These are phyloP conservation scores for Syncephalastrum sp. DNA, from an alignment of 371 early-diverging fungal species.

Conservation along the genomic window DNA sequence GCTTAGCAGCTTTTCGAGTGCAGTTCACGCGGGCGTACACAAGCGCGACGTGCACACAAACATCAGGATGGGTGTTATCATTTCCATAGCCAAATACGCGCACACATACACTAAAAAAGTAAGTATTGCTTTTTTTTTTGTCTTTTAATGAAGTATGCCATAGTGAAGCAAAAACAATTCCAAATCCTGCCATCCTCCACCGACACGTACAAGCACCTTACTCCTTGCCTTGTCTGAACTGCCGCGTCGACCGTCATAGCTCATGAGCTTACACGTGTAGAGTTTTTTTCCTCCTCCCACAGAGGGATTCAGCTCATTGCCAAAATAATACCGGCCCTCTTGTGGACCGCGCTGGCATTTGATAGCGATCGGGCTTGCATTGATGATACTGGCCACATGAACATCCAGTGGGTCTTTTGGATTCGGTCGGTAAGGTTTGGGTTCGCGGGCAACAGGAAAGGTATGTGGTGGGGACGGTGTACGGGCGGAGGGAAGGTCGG, in stretches of 20 bases:
- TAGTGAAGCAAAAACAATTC: slow-evolving; percentile 54
- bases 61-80: no score
- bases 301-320: slow-evolving; percentile 46
- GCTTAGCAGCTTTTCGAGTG: no score
- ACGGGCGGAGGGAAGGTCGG: slow-evolving; percentile 6
- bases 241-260: slow-evolving; percentile 28
- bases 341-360: slow-evolving; percentile 43
- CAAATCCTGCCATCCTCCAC: slow-evolving; percentile 71
- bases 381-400: slow-evolving; percentile 58
- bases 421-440: slow-evolving; percentile 38
- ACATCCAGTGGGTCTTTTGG: slow-evolving; percentile 55
- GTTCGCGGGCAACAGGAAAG: slow-evolving; percentile 10
- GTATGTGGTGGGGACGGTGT: slow-evolving; percentile 3
- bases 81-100: no score
- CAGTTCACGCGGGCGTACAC: no score
- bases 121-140: no score
- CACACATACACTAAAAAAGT: no score
- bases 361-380: slow-evolving; percentile 51
- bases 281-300: slow-evolving; percentile 45
- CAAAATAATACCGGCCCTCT: slow-evolving; percentile 58
- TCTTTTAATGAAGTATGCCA: no score
- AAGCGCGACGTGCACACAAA: no score
- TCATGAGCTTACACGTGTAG: slow-evolving; percentile 52
- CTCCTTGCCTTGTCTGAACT: slow-evolving; percentile 23
- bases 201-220: slow-evolving; percentile 66